These are phyloP conservation scores for Talaromyces rugulosus DNA, from an alignment of 2,329 filamentous ascomycete species.

Conservation along the genomic window DNA sequence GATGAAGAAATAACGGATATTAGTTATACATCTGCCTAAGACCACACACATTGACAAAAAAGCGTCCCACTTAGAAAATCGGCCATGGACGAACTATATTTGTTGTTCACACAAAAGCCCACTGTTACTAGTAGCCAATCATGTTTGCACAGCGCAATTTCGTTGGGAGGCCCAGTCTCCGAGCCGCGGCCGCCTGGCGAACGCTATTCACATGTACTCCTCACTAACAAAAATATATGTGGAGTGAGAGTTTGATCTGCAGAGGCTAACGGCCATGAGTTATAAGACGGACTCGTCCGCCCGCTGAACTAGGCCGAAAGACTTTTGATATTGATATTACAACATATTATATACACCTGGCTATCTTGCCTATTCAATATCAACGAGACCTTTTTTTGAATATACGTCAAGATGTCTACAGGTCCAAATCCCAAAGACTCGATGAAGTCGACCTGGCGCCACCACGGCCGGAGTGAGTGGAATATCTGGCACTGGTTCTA, in stretches of 20 bases:
- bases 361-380: not conserved
- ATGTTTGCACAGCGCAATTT: not conserved
- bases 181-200: not conserved
- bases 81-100: not conserved
- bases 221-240: not conserved
- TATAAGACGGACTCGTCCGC: slow-evolving; percentile 1
- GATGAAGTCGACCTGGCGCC: slow-evolving; percentile 34
- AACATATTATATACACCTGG: not conserved
- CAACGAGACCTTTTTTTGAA: not conserved
- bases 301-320: not conserved
- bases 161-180: not conserved
- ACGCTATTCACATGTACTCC: not conserved
- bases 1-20: slow-evolving; percentile 1
- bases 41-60: not conserved
- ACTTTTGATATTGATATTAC: not conserved
- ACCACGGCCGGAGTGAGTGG: slow-evolving; percentile 21
- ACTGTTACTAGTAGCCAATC: not conserved
- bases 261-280: not conserved
- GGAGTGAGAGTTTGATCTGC: not conserved
- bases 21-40: not conserved
- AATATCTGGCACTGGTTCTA: slow-evolving; percentile 24
- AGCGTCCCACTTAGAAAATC: not conserved
- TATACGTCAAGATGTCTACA: slow-evolving; percentile 4
- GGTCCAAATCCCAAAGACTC: slow-evolving; percentile 23
- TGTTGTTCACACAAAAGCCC: not conserved